phyloP scores from a whole-genome alignment of 1,284 basidiomycete species.

The Phylloporus sp. region DNA sequence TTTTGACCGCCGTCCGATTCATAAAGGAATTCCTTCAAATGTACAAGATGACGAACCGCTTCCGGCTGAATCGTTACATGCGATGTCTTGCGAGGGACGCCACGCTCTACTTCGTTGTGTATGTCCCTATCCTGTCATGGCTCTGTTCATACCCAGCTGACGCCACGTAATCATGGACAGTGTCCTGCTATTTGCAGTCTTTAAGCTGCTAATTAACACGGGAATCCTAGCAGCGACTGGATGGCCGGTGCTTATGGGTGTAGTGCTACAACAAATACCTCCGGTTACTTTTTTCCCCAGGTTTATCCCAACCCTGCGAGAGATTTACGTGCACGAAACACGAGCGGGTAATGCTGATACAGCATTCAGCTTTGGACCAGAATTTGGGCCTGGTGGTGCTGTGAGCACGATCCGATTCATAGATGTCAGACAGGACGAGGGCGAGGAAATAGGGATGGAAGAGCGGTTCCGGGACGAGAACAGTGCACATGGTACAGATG shows the following conservation, averaged over 20 bases:
- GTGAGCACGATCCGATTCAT: neutral
- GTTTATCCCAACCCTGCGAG: neutral
- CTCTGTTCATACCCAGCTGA: neutral
- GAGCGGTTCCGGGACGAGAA: neutral
- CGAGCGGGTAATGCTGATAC: neutral
- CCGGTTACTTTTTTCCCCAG: neutral
- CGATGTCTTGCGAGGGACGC: neutral
- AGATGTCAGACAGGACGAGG: neutral
- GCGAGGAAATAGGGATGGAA: neutral
- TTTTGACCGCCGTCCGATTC: neutral
- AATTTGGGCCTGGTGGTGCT: no score
- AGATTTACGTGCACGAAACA: neutral
- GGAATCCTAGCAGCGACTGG: neutral
- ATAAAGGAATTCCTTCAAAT: neutral
- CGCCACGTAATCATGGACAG: neutral
- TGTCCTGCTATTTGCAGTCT: neutral
- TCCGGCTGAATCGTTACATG: slow-evolving; percentile 3
- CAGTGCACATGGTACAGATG: no score
- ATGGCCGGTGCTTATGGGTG: neutral
- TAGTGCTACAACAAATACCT: neutral
- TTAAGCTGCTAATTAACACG: neutral
- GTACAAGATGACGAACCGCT: slow-evolving; percentile 1
- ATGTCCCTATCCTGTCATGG: neutral
- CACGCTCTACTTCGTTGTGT: slow-evolving; percentile 8
- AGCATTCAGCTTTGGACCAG: neutral